Percentiles rank a stretch among this genome's conserved stretches.
Evolutionary conservation across 257 asterid species (phyloP).

Genomic region (Datura wrightii): DNA sequence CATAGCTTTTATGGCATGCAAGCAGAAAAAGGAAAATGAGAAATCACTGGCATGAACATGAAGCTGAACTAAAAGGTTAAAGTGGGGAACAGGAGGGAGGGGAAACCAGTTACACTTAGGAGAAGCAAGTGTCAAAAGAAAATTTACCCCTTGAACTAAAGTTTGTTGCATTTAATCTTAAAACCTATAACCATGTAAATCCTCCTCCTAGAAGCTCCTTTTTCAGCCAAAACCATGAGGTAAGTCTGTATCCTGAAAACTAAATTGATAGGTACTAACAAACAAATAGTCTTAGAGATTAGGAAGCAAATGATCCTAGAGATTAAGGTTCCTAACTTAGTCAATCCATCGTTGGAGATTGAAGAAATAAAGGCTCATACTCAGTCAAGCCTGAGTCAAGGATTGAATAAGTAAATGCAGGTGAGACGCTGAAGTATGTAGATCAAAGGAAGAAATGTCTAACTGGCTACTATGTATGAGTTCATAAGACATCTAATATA

Average conservation of each 20-base stretch:
- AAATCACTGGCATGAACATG: neutral
- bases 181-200: neutral
- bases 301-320: neutral
- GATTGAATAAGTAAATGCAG: neutral
- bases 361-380: neutral
- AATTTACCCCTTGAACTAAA: neutral
- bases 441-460: neutral
- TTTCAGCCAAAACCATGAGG: constrained; percentile 5
- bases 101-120: neutral
- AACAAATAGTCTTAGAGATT: neutral
- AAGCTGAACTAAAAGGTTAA: neutral
- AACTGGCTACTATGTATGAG: constrained; percentile 5
- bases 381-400: neutral
- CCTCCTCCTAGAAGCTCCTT: neutral
- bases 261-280: neutral
- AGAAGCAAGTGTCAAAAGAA: neutral
- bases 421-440: neutral
- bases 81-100: neutral
- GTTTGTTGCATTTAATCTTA: neutral
- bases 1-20: neutral
- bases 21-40: neutral
- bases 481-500: neutral
- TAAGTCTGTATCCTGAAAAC: neutral
- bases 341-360: neutral
- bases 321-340: neutral